Evolutionary conservation across 139 green algal species (phyloP), one percentile per base, ranked within the genome.

Genomic region (Desmodesmus armatus): DNA sequence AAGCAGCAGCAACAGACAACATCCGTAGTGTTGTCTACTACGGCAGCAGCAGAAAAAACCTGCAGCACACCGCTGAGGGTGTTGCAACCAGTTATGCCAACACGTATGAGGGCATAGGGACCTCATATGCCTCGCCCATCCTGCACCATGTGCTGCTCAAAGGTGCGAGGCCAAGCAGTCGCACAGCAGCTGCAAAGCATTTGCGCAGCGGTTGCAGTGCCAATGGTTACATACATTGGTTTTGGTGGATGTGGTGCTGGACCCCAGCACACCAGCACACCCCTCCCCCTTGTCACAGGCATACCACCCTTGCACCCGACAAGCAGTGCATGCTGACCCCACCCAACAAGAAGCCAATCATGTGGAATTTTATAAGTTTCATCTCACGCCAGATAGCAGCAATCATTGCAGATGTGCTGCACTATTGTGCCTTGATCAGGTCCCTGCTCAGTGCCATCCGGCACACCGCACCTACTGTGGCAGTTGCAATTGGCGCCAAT

Each of bases 141-240:
- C 78, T 84, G 29, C 78, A 84, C 41, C 78, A 84, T 63, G 78
- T 84, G n/a, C 41, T 84, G 62, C 62, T 84, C 39, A 63, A 0
- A 5, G 78, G 73, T 80, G 44, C n/a, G n/a, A n/a, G n/a, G 25
- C 25, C 51, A 17, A 53, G 69, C 39, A 31, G 69, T 9, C 33
- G 2, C 69, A 7, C 17, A 19, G 41, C 39, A 17, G 21, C 51
- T 23, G 37, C 69, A 40, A 44, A n/a, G 31, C 58, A 29, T 67
- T 25, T 29, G 23, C 13, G 11, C 13, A 9, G 58, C 17, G 11
- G 23, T 35, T 31, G 58, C 58, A 17, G 58, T 31, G 31, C 58
- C 11, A 35, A 31, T 31, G 25, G 58, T 31, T 25, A 23, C 58
- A 23, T 31, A 17, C 58, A 11, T 6, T 35, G 58, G 21, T 35